Base-by-base conservation (phyloP, 495 filamentous ascomycete species). In the Tuber indicum region DNA sequence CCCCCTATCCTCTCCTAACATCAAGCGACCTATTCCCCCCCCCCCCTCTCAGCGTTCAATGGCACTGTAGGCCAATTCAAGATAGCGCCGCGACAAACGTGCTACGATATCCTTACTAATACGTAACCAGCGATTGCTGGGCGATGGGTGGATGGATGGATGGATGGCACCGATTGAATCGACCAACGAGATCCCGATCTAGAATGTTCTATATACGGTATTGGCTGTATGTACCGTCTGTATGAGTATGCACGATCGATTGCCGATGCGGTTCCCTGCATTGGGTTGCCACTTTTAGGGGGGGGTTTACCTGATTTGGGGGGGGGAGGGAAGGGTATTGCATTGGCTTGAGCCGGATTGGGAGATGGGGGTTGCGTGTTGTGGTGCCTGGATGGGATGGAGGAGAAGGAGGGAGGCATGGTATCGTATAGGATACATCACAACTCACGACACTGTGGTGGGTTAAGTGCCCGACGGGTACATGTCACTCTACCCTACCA, bases 111-210 rank as follows among this genome's bases (percentile, higher is more conserved):
- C 58, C 26, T 66, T 36, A 66, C 58, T 36, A 66, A 66, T 32
- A 17, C 58, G 26, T 9, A 66, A 66, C 58, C 58, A 36, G 26
- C 58, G 58, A 36, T 66, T 19, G 8, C 58, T 66, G 58, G 58
- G 26, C 58, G 58, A 66, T 66, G 49, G 23, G 9, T 58, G 58
- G 58, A 66, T 66, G 26, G 16, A 36, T 62, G 52, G 58, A 12
- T 66, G 58, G 58, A 36, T 66, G 58, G 26, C 58, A 3, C 58
- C 58, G 58, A 66, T 66, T 66, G 58, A 66, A 66, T 66, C 58
- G 58, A 66, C 58, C 58, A 66, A 66, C 58, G 26, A 66, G 58
- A 66, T 66, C 58, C 32, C 58, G 26, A 66, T 66, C 58, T 66
- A 66, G 58, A 66, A 66, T 66, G 26, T 66, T 66, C 58, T 36